Percentiles rank a stretch among this genome's conserved stretches.
phyloP scores from a whole-genome alignment of 345 rosid genomes.

The Syzygium oleosum region DNA sequence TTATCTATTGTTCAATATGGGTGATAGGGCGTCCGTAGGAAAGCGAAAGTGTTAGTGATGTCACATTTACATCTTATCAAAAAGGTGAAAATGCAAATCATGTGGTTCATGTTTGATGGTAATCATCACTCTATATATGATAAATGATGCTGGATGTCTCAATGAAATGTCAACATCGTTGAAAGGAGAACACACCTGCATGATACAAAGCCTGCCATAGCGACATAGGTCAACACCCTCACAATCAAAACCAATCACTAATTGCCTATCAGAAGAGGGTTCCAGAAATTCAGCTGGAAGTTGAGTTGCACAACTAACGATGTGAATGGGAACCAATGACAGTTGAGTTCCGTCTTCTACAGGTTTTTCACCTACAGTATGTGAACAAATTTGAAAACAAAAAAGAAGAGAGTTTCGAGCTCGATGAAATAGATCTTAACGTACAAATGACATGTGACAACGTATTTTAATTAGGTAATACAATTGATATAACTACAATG shows the following conservation, averaged over 20 bases:
- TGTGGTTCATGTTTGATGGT: neutral
- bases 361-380: slow-evolving; percentile 32
- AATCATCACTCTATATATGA: neutral
- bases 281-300: slow-evolving; percentile 75
- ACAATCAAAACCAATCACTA: slow-evolving; percentile 84
- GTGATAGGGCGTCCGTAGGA: neutral
- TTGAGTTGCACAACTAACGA: slow-evolving; percentile 61
- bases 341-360: slow-evolving; percentile 29
- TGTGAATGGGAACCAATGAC: slow-evolving; percentile 44
- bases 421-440: neutral
- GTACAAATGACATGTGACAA: neutral
- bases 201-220: slow-evolving; percentile 71
- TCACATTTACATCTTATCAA: neutral
- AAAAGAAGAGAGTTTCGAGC: neutral
- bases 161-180: neutral
- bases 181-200: slow-evolving; percentile 52
- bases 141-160: neutral
- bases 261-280: slow-evolving; percentile 47
- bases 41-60: neutral
- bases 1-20: neutral
- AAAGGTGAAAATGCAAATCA: neutral
- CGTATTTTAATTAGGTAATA: neutral
- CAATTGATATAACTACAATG: neutral
- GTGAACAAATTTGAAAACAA: neutral
- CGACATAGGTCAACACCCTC: slow-evolving; percentile 92